Percentiles rank a stretch among this genome's conserved stretches.
These are phyloP conservation scores for Backusella circina DNA, from an alignment of 192 early-diverging fungal genomes.

Conservation along the genomic window DNA sequence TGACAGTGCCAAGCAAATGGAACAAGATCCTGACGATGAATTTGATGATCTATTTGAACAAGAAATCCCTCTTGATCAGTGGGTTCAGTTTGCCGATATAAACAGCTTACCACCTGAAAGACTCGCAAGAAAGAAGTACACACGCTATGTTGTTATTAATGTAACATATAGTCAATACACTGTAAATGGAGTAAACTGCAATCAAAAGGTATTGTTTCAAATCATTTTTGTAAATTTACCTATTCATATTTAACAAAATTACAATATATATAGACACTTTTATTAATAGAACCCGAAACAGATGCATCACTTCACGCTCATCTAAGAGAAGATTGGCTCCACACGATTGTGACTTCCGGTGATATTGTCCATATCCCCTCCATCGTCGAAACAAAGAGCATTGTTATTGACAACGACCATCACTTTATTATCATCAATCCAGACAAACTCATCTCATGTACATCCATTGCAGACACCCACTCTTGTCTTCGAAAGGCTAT, in stretches of 20 bases:
- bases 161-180: not conserved
- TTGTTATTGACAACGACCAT: constrained; percentile 56
- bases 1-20: not conserved
- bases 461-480: constrained; percentile 72
- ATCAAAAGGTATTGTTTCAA: not conserved
- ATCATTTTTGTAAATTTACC: no score
- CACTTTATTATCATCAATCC: constrained; percentile 74
- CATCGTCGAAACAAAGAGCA: constrained; percentile 15
- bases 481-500: constrained; percentile 76
- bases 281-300: constrained; percentile 11
- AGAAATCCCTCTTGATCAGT: not conserved
- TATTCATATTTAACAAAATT: no score
- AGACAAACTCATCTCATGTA: constrained; percentile 75
- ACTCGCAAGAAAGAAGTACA: not conserved
- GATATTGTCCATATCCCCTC: constrained; percentile 64
- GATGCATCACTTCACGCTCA: constrained; percentile 17
- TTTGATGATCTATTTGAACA: not conserved
- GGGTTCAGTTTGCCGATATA: not conserved
- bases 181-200: no score
- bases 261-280: not conserved
- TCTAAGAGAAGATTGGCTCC: constrained; percentile 69
- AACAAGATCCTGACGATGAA: not conserved
- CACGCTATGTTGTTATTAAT: constrained; percentile 3
- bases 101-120: not conserved
- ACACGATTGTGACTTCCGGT: constrained; percentile 51